phyloP scores from a whole-genome alignment of 192 early-diverging fungal genomes.

The Podochytrium sp. region DNA sequence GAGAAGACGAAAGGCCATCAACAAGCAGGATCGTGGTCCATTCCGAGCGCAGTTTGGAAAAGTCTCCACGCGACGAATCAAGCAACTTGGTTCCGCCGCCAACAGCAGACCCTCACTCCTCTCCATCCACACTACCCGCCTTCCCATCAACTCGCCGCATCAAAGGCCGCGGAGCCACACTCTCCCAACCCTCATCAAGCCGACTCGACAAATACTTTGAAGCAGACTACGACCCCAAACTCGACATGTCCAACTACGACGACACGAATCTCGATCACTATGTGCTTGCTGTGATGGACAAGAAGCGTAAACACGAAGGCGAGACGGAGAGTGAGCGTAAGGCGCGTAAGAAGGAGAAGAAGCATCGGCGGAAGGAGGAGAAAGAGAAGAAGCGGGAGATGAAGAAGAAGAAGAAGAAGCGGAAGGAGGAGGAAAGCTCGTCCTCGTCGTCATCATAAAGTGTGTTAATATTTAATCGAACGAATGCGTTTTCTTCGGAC shows the following conservation, averaged over 20 bases:
- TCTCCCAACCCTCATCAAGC: constrained; percentile 35
- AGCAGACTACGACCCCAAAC: constrained; percentile 43
- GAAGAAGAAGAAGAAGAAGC: background rate
- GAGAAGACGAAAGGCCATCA: too few species aligned
- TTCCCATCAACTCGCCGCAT: background rate
- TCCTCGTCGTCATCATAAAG: background rate
- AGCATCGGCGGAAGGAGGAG: constrained; percentile 22
- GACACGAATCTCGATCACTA: constrained; percentile 43
- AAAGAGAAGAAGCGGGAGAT: constrained; percentile 10
- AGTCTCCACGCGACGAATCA: too few species aligned
- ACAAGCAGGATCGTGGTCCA: too few species aligned
- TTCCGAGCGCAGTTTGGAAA: too few species aligned
- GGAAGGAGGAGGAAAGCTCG: background rate
- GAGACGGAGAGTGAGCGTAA: constrained; percentile 29
- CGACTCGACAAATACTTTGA: constrained; percentile 55
- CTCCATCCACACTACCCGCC: background rate
- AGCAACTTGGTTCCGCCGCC: too few species aligned
- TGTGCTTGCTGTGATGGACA: constrained; percentile 38
- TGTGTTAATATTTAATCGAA: background rate
- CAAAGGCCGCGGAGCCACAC: constrained; percentile 23
- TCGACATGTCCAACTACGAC: constrained; percentile 57
- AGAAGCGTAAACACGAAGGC: constrained; percentile 21
- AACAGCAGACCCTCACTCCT: too few species aligned
- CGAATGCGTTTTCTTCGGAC: background rate
- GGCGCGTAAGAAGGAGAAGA: constrained; percentile 31